A percentile compares a stretch with the other conserved stretches of the same genome.
Evolutionary conservation across 306 rosid species (phyloP).

Genomic region (Inga leiocalycina): DNA sequence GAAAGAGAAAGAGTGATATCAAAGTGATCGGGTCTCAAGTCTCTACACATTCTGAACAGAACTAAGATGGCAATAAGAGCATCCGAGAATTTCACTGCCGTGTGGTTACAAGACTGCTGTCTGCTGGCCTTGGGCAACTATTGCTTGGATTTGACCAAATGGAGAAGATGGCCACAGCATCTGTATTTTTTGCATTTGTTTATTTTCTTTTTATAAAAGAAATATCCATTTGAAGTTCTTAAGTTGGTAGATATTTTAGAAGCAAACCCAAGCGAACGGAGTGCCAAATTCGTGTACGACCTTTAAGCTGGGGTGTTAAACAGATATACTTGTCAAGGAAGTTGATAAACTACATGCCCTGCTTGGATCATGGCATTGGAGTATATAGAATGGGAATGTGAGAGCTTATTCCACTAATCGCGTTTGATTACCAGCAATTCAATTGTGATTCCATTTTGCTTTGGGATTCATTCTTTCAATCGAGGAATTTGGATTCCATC

Average conservation of each 20-base stretch:
- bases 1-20: constrained; percentile 82
- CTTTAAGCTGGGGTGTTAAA: background rate
- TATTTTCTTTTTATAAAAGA: background rate
- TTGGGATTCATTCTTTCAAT: background rate
- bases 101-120: constrained; percentile 41
- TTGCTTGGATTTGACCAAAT: constrained; percentile 35
- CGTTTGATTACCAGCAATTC: background rate
- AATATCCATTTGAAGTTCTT: background rate
- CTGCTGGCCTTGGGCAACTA: constrained; percentile 41
- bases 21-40: constrained; percentile 62
- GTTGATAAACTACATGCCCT: background rate
- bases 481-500: background rate
- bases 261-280: background rate
- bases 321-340: background rate
- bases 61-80: constrained; percentile 40
- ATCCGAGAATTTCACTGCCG: constrained; percentile 38
- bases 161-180: constrained; percentile 30
- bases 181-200: background rate
- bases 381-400: background rate
- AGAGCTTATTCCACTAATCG: background rate
- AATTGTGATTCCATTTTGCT: background rate
- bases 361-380: background rate
- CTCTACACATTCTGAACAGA: constrained; percentile 63
- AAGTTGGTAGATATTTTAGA: background rate
- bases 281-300: constrained; percentile 6